Percentiles rank a stretch among this genome's conserved stretches.
phyloP scores from a whole-genome alignment of 1,284 basidiomycete genomes.

The Malassezia yamatoensis region DNA sequence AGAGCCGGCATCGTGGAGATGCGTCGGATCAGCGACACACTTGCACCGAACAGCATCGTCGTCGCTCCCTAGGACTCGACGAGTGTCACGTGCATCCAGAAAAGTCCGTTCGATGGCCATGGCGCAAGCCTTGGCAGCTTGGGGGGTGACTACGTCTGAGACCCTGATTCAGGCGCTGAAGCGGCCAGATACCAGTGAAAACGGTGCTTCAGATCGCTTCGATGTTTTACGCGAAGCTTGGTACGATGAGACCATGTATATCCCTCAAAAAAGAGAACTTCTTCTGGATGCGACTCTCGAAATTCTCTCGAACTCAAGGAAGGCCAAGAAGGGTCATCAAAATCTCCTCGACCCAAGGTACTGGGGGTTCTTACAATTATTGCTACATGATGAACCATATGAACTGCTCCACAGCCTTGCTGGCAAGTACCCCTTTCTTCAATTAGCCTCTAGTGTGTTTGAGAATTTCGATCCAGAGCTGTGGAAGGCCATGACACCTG shows the following conservation, averaged over 20 bases:
- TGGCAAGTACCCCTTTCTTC: constrained; percentile 6
- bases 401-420: constrained; percentile 2
- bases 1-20: constrained; percentile 12
- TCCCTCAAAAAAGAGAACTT: constrained; percentile 29
- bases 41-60: constrained; percentile 21
- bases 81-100: not conserved
- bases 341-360: constrained; percentile 10
- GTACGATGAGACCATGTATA: constrained; percentile 18
- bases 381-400: not conserved
- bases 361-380: constrained; percentile 15
- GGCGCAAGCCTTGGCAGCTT: constrained; percentile 16
- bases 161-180: constrained; percentile 33
- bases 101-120: constrained; percentile 1
- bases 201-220: not conserved
- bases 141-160: constrained; percentile 32
- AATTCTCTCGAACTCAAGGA: constrained; percentile 20
- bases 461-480: not conserved
- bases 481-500: not conserved
- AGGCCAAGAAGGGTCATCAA: constrained; percentile 9
- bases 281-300: constrained; percentile 28
- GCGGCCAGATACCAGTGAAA: not conserved
- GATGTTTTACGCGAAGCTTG: constrained; percentile 22
- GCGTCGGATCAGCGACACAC: constrained; percentile 17
- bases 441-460: not conserved
- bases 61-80: not conserved